phyloP scores from a whole-genome alignment of 2,329 filamentous ascomycete genomes.

The Aureobasidium sp. region DNA sequence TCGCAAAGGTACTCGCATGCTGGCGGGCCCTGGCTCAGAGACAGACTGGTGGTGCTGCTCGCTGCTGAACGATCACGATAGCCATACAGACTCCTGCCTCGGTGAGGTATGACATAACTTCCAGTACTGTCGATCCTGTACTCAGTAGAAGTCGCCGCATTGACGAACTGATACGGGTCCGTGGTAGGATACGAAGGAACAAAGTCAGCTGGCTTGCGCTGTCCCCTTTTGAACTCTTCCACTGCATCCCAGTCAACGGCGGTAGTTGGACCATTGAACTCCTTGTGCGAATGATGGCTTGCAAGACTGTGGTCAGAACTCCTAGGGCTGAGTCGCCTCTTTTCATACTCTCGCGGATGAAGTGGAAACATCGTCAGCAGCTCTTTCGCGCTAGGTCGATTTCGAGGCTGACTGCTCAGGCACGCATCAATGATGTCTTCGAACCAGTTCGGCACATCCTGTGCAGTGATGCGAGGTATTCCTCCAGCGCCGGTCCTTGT shows the following conservation, averaged over 20 bases:
- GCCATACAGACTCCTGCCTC: slow-evolving; percentile 30
- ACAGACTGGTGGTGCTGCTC: slow-evolving; percentile 23
- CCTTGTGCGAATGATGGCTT: slow-evolving; percentile 37
- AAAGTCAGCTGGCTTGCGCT: slow-evolving; percentile 9
- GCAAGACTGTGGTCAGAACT: slow-evolving; percentile 30
- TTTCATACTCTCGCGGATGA: not conserved
- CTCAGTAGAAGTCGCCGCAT: slow-evolving; percentile 34
- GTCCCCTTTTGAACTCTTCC: slow-evolving; percentile 25
- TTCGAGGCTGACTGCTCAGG: slow-evolving; percentile 64
- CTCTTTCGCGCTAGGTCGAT: slow-evolving; percentile 64
- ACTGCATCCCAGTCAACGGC: slow-evolving; percentile 41
- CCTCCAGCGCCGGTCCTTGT: slow-evolving; percentile 49
- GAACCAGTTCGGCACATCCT: slow-evolving; percentile 71
- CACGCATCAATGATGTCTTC: slow-evolving; percentile 68
- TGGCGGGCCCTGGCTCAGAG: slow-evolving; percentile 1
- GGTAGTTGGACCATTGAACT: slow-evolving; percentile 42
- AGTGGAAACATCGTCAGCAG: slow-evolving; percentile 63
- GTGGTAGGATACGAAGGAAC: slow-evolving; percentile 17
- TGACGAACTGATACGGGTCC: slow-evolving; percentile 27
- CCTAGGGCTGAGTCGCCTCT: not conserved
- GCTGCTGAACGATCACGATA: slow-evolving; percentile 27
- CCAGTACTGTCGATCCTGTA: slow-evolving; percentile 38
- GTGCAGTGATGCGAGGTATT: slow-evolving; percentile 50
- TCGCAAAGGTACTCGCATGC: not conserved
- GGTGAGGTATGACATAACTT: slow-evolving; percentile 36